A percentile compares a stretch with the other conserved stretches of the same genome.
phyloP scores from a whole-genome alignment of 2,329 filamentous ascomycete species.

The Aspergillus udagawae region DNA sequence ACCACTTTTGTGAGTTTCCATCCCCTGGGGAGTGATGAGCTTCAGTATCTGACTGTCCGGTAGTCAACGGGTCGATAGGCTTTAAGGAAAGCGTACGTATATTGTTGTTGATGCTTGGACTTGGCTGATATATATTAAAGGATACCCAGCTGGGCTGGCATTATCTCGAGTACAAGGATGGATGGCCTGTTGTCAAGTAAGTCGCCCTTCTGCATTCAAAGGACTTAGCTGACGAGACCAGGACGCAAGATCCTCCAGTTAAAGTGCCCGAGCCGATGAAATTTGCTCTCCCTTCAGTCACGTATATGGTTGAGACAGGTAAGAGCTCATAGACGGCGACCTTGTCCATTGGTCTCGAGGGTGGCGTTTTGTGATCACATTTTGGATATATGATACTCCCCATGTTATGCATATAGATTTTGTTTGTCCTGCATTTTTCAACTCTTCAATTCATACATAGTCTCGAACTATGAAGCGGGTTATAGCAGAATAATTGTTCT shows the following conservation, averaged over 20 bases:
- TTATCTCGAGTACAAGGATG: constrained; percentile 28
- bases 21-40: too few species aligned
- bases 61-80: constrained; percentile 11
- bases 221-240: neutral
- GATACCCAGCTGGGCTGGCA: constrained; percentile 29
- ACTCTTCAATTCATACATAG: too few species aligned
- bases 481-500: too few species aligned
- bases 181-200: constrained; percentile 24
- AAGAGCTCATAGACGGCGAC: neutral
- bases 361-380: too few species aligned
- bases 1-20: constrained; percentile 22
- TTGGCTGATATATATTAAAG: constrained; percentile 4
- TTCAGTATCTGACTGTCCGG: neutral
- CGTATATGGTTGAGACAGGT: neutral
- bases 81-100: constrained; percentile 9
- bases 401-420: too few species aligned
- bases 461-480: too few species aligned
- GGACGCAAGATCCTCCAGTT: neutral
- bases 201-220: neutral
- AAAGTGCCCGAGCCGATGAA: neutral
- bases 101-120: constrained; percentile 8
- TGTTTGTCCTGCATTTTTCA: too few species aligned
- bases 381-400: too few species aligned
- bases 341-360: too few species aligned
- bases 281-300: neutral